These are phyloP conservation scores for Oenanthe javanica DNA, from an alignment of 140 eudicot species.

Conservation along the genomic window DNA sequence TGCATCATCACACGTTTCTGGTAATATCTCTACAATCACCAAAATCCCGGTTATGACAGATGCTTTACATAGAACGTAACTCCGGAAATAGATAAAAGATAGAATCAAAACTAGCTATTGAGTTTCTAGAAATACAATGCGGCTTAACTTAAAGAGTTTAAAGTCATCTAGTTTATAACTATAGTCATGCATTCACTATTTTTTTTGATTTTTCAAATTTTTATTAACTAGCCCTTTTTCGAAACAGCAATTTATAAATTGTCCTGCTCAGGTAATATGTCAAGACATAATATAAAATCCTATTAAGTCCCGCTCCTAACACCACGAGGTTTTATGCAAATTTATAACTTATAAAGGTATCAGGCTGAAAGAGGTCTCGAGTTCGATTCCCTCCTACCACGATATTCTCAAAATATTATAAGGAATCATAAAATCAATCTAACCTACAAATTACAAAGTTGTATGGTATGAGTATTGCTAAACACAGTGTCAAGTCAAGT, in stretches of 20 bases:
- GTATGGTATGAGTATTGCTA: background rate
- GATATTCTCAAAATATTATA: too few species aligned
- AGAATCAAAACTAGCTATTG: background rate
- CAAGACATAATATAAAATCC: too few species aligned
- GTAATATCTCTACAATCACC: slow-evolving; percentile 39
- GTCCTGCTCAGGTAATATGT: too few species aligned
- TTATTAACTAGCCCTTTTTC: background rate
- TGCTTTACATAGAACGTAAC: slow-evolving; percentile 24
- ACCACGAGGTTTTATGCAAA: too few species aligned
- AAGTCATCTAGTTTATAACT: background rate
- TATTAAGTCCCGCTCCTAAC: too few species aligned
- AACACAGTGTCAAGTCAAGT: background rate
- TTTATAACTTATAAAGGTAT: too few species aligned
- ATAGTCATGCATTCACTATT: background rate
- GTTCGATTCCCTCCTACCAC: too few species aligned
- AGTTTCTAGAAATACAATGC: background rate
- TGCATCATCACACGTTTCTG: slow-evolving; percentile 39
- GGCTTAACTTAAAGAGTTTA: background rate
- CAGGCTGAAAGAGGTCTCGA: too few species aligned
- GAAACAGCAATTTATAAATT: background rate
- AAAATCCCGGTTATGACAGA: slow-evolving; percentile 27
- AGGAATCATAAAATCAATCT: too few species aligned
- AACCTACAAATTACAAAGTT: background rate
- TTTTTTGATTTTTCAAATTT: background rate
- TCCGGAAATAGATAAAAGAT: background rate